phyloP scores from a whole-genome alignment of 2,329 filamentous ascomycete species.

The Penicillium expansum region DNA sequence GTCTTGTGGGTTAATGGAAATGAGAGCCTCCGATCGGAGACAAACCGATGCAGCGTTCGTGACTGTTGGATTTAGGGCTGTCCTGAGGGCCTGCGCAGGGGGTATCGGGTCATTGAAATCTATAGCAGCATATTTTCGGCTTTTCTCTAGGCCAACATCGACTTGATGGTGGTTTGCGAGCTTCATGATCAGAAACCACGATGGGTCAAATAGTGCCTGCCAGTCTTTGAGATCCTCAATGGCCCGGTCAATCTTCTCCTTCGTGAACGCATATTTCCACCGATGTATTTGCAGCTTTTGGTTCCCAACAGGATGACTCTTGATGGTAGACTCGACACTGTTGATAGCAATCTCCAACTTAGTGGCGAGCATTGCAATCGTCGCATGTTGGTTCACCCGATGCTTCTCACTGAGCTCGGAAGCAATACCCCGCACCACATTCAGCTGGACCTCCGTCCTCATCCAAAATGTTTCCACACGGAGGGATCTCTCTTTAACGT shows the following conservation, averaged over 20 bases:
- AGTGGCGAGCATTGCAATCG: background rate
- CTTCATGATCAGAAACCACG: background rate
- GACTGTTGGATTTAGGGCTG: too few species aligned
- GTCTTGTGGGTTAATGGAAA: background rate
- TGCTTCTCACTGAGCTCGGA: background rate
- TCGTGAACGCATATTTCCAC: background rate
- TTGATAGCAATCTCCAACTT: background rate
- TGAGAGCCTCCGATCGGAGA: background rate
- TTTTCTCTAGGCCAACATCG: background rate
- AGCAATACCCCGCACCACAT: background rate
- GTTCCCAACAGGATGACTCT: background rate
- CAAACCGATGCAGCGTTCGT: too few species aligned
- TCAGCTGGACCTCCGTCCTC: background rate
- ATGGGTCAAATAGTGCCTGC: background rate
- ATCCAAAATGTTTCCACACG: background rate
- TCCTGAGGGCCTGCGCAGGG: too few species aligned
- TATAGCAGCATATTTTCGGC: too few species aligned
- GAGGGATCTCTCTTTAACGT: background rate
- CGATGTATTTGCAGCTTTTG: background rate
- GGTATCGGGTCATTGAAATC: too few species aligned
- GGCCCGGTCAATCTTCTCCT: conserved; percentile 5
- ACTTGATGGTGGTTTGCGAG: background rate
- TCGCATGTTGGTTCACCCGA: background rate
- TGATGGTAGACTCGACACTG: background rate
- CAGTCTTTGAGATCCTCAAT: background rate